Conservation (phyloP, 2,329 filamentous ascomycete genomes). For the Bipolaris zeicola region DNA sequence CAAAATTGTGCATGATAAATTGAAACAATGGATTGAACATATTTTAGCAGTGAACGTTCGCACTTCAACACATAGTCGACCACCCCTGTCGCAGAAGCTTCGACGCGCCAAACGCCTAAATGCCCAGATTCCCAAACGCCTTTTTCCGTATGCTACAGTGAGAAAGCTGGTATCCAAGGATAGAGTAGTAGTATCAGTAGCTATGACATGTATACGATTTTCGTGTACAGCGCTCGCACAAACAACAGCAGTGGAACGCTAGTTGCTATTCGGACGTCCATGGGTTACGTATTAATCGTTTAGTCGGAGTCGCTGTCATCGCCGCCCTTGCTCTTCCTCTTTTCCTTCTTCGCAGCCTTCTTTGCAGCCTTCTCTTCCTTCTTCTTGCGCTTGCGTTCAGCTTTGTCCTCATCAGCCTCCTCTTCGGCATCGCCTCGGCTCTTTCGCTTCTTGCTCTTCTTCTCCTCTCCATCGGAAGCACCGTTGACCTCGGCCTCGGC, state of each 20-base stretch:
- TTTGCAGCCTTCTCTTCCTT: constrained; percentile 66
- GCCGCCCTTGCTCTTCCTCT: constrained; percentile 38
- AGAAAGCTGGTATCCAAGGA: constrained; percentile 37
- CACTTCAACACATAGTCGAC: constrained; percentile 31
- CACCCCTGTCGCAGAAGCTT: constrained; percentile 34
- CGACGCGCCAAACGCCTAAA: constrained; percentile 43
- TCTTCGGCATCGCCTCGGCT: constrained; percentile 55
- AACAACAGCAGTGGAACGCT: constrained; percentile 18
- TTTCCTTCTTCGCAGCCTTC: constrained; percentile 42
- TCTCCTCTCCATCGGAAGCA: constrained; percentile 13
- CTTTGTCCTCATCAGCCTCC: constrained; percentile 54
- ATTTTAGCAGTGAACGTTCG: constrained; percentile 26
- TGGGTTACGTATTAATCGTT: constrained; percentile 22
- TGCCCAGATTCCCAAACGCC: constrained; percentile 40
- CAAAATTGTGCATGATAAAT: neutral
- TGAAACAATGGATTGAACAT: constrained; percentile 28
- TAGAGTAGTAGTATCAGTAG: constrained; percentile 28
- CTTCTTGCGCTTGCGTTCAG: constrained; percentile 67
- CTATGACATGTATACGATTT: constrained; percentile 29
- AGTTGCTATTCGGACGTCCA: constrained; percentile 23
- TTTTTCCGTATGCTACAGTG: constrained; percentile 46
- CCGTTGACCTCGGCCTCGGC: constrained; percentile 39
- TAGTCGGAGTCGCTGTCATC: constrained; percentile 43
- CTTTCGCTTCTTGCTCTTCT: constrained; percentile 55
- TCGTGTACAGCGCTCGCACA: constrained; percentile 23